phyloP scores from a whole-genome alignment of 2,329 filamentous ascomycete genomes.

The Sporothrix schenckii region DNA sequence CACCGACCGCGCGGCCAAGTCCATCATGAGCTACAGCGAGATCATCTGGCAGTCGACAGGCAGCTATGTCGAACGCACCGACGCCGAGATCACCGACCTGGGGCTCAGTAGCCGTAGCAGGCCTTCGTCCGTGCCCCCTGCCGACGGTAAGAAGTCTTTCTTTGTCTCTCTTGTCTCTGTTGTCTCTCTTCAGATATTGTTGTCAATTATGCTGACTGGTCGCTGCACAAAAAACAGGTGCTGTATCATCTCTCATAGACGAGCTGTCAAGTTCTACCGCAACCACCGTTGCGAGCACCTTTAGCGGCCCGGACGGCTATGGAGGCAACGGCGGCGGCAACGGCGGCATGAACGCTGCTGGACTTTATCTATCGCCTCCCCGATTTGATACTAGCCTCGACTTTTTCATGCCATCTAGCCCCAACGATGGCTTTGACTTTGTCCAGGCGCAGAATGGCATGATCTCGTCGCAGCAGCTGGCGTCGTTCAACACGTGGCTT shows the following conservation, averaged over 20 bases:
- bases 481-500: constrained; percentile 7
- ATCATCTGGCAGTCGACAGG: constrained; percentile 15
- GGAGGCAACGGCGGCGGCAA: not conserved
- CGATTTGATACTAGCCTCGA: not conserved
- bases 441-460: constrained; percentile 5
- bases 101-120: not conserved
- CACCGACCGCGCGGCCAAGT: constrained; percentile 13
- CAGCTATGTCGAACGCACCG: constrained; percentile 14
- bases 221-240: not conserved
- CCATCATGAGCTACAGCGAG: constrained; percentile 13
- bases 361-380: not conserved
- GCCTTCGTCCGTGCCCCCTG: constrained; percentile 5
- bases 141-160: not conserved
- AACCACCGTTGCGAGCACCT: not conserved
- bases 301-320: not conserved
- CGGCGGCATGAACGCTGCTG: not conserved
- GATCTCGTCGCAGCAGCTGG: constrained; percentile 7
- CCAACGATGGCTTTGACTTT: constrained; percentile 4
- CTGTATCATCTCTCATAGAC: constrained; percentile 4
- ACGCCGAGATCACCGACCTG: constrained; percentile 8
- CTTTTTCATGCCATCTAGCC: constrained; percentile 3
- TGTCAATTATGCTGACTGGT: not conserved
- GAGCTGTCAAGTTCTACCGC: constrained; percentile 5
- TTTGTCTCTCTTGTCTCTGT: not conserved
- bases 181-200: not conserved